Evolutionary conservation across 2,329 filamentous ascomycete genomes (phyloP), one percentile per base, ranked within the genome.

Genomic region (Scopulariopsis brevicaulis): DNA sequence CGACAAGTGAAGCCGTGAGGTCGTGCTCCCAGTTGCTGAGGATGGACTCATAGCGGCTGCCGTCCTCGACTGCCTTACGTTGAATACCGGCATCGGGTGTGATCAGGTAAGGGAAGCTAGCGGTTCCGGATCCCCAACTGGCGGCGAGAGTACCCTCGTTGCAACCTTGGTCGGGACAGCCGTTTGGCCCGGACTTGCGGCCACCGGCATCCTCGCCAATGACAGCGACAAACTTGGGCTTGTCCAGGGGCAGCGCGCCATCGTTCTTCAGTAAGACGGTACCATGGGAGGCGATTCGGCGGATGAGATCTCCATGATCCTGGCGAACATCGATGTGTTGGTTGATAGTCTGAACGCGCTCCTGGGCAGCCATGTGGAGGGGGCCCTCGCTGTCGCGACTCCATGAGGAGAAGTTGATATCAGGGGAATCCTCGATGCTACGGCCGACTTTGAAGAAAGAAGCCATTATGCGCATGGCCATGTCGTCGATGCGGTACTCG

Each of bases 221-320:
- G 57, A 91, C 83, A 20, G 82, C 87, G 32, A 92, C 73, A 65
- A 89, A 87, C 66, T 82, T 86, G 63, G 93, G 89, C 68, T 85
- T 84, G 59, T 83, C 85, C n/a, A 96, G 78, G 0, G 93, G 92
- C 35, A 97, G 76, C 2, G 79, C 78, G 15, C 85, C 43, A 3
- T 77, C 76, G 71, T 97, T 96, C 80, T 97, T 99, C 62, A 99
- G 77, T 11, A 99, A 77, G 7, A 99, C 91, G 2, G 87, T 91
- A 15, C 89, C 90, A 70, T 89, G 87, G 55, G 87, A 85, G 15
- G 83, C 91, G 57, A 89, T 80, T 63, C 89, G 81, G 37, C 91
- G 85, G 62, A 96, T 93, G 56, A 90, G 73, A 22, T 73, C 67
- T 53, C 76, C 84, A 68, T 96, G 92, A 58, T 93, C 78, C 48